Percentiles rank a stretch among this genome's conserved stretches.
Evolutionary conservation across 371 early-diverging fungal species (phyloP).

Genomic region (Mucor indicus): DNA sequence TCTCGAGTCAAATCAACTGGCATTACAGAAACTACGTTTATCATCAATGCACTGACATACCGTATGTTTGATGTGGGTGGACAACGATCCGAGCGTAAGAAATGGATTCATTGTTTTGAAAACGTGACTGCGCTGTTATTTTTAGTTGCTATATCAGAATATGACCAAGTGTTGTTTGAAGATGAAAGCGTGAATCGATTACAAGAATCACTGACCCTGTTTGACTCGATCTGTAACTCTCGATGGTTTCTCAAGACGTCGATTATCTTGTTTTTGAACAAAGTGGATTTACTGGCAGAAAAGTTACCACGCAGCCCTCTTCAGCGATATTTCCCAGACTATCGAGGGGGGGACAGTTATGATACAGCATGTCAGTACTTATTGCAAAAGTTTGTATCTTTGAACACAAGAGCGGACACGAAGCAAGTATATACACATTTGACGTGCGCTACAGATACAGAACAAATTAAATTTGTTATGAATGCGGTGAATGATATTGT

Average conservation of each 20-base stretch:
- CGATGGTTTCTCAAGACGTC: constrained; percentile 79
- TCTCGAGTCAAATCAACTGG: constrained; percentile 86
- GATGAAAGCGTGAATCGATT: constrained; percentile 81
- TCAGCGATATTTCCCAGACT: constrained; percentile 69
- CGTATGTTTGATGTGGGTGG: constrained; percentile 95
- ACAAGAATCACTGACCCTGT: constrained; percentile 64
- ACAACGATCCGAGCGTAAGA: constrained; percentile 89
- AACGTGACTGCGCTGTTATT: constrained; percentile 93
- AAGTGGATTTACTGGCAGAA: constrained; percentile 76
- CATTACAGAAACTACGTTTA: constrained; percentile 84
- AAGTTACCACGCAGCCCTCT: constrained; percentile 67
- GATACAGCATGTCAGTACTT: constrained; percentile 58
- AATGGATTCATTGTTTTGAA: constrained; percentile 95
- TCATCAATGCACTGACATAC: constrained; percentile 74
- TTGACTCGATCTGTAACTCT: constrained; percentile 76
- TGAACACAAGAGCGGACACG: constrained; percentile 39
- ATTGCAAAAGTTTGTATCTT: constrained; percentile 38
- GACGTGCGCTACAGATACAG: constrained; percentile 65
- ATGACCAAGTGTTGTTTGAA: constrained; percentile 92
- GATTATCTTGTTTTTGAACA: constrained; percentile 83
- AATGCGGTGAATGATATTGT: constrained; percentile 76
- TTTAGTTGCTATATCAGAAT: constrained; percentile 89
- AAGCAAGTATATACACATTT: constrained; percentile 55
- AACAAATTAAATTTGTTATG: constrained; percentile 77
- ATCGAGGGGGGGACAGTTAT: constrained; percentile 63